phyloP scores from a whole-genome alignment of 805 yeast species.

The Suhomyces emberorum region DNA sequence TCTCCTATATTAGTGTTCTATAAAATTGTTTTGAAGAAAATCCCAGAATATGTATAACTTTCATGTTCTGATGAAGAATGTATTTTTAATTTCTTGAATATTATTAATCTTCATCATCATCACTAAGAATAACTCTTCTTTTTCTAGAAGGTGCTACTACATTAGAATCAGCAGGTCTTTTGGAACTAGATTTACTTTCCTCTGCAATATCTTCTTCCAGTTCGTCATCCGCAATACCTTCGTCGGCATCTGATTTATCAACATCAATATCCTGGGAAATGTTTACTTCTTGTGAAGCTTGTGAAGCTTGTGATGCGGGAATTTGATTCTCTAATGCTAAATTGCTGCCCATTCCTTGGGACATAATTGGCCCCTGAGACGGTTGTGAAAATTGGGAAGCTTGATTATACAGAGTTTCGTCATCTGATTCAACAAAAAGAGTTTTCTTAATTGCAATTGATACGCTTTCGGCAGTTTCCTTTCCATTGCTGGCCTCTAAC shows the following conservation, averaged over 20 bases:
- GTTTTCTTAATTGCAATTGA: slow-evolving; percentile 15
- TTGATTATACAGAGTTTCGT: background rate
- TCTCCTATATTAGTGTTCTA: no score
- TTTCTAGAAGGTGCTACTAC: slow-evolving; percentile 11
- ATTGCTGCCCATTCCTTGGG: no score
- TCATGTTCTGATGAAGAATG: no score
- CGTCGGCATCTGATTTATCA: slow-evolving; percentile 6
- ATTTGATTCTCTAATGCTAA: no score
- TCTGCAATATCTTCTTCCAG: background rate
- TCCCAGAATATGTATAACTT: no score
- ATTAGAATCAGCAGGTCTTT: slow-evolving; percentile 5
- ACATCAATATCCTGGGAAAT: slow-evolving; percentile 14
- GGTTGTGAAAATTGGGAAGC: background rate
- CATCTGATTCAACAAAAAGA: slow-evolving; percentile 10
- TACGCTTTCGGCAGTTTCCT: slow-evolving; percentile 9
- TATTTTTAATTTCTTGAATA: background rate
- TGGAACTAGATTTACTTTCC: background rate
- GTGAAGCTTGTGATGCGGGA: background rate
- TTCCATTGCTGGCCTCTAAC: slow-evolving; percentile 13
- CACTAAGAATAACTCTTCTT: slow-evolving; percentile 21
- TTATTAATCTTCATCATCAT: slow-evolving; percentile 20
- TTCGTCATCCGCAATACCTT: background rate
- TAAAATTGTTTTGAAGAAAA: no score
- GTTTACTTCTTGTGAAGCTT: slow-evolving; percentile 1
- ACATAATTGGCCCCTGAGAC: background rate